Percentiles rank a stretch among this genome's conserved stretches.
Conservation (phyloP, 2,329 filamentous ascomycete species). For the Calonectria naviculata region DNA sequence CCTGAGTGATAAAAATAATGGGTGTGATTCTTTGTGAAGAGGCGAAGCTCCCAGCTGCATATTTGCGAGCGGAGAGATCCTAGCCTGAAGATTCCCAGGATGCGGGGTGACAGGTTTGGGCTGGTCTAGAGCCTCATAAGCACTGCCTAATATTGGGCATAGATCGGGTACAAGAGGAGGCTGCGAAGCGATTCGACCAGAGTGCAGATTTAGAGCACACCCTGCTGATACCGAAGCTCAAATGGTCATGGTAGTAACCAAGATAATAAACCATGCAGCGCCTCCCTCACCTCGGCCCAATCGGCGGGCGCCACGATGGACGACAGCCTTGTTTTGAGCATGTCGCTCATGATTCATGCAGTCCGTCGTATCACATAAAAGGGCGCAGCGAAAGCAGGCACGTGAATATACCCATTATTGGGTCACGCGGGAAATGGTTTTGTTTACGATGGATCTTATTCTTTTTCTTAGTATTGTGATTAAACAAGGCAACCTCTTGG, state of each 20-base stretch:
- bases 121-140: constrained; percentile 1
- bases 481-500: too few species aligned
- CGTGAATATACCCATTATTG: not conserved
- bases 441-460: not conserved
- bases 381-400: not conserved
- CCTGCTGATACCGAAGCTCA: not conserved
- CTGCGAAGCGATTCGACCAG: not conserved
- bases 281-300: not conserved
- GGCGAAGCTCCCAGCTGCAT: not conserved
- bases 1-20: not conserved
- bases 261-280: not conserved
- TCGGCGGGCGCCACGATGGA: not conserved
- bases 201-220: not conserved
- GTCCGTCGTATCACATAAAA: not conserved
- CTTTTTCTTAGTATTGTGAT: too few species aligned
- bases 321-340: not conserved
- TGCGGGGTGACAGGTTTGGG: not conserved
- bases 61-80: not conserved
- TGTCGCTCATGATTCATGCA: not conserved
- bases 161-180: constrained; percentile 9
- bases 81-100: not conserved
- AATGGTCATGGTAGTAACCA: not conserved
- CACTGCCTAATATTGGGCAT: constrained; percentile 5
- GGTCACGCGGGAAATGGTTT: not conserved
- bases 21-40: not conserved